Base-by-base conservation (phyloP, 441 rosid species). In the California macrophylla region DNA sequence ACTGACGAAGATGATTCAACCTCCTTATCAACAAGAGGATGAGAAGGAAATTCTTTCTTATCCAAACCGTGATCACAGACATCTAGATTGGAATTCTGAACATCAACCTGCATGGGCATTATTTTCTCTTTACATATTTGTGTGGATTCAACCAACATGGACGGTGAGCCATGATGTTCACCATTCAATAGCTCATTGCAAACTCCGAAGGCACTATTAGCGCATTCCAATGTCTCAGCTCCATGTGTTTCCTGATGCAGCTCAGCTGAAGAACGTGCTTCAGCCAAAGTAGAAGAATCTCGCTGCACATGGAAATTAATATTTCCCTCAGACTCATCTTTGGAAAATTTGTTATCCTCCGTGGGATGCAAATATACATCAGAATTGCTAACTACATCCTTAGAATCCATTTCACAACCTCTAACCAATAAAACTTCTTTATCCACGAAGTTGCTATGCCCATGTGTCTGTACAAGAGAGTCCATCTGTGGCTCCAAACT, bases 31-130 rank as follows among this genome's bases (percentile, higher is more conserved):
- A 73, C 29, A 34, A 67, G 21, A 36, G 29, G 62, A 64, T 68
- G 77, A 66, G 69, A 75, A 78, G 81, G 74, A 68, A 78, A 69
- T 61, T 78, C 83, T 52, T 52, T 25, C 32, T 64, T 76, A 75
- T 80, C 79, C 66, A 76, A 71, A 67, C 66, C 73, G 42, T 61
- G 69, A 67, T 13, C 62, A 66, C 76, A 38, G 61, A 36, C 47
- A 73, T 66, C 67, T 50, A 47, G 20, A 23, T 34, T 64, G 60
- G 66, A 50, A 65, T 68, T 74, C 52, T 23, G 58, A 45, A 61
- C 64, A 66, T 73, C 84, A 56, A 54, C 75, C 68, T 50, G 76
- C 56, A 42, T 40, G 42, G 73, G 21, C 6, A 64, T 72, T 5
- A 54, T 58, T 52, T 36, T 62, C 67, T 70, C 75, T 52, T 70